Conservation (phyloP, 2,329 filamentous ascomycete genomes). For the Xylariaceae sp. region DNA sequence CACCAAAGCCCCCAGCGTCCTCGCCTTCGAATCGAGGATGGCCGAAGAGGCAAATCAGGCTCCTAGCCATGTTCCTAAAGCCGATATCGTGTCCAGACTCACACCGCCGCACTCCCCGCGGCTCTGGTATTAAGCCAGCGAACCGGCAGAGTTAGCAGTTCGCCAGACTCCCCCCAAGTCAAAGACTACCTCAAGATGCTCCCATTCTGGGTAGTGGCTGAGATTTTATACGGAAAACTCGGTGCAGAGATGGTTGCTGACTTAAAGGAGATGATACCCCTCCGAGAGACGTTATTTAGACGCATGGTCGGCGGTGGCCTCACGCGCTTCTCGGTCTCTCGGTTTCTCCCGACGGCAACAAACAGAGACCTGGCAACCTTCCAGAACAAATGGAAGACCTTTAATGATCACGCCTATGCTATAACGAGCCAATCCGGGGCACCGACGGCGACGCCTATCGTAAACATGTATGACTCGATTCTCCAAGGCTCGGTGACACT, state of each 20-base stretch:
- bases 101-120: too few species aligned
- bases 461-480: too few species aligned
- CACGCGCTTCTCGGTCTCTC: constrained; percentile 23
- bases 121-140: too few species aligned
- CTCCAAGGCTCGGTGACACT: constrained; percentile 7
- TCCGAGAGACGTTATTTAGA: constrained; percentile 31
- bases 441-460: constrained; percentile 1
- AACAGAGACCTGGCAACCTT: constrained; percentile 26
- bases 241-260: constrained; percentile 19
- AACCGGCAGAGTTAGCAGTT: too few species aligned
- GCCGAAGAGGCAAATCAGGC: too few species aligned
- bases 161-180: too few species aligned
- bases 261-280: constrained; percentile 22
- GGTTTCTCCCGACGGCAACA: constrained; percentile 25
- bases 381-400: constrained; percentile 26
- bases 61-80: too few species aligned
- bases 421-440: too few species aligned
- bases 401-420: constrained; percentile 32
- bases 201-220: constrained; percentile 35
- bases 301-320: constrained; percentile 33
- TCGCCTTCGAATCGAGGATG: too few species aligned
- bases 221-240: constrained; percentile 34
- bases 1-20: too few species aligned
- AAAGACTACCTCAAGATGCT: constrained; percentile 25
- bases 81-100: too few species aligned